A percentile compares a stretch with the other conserved stretches of the same genome.
These are phyloP conservation scores for Aspergillus brasiliensis DNA, from an alignment of 2,329 filamentous ascomycete genomes.

Conservation along the genomic window DNA sequence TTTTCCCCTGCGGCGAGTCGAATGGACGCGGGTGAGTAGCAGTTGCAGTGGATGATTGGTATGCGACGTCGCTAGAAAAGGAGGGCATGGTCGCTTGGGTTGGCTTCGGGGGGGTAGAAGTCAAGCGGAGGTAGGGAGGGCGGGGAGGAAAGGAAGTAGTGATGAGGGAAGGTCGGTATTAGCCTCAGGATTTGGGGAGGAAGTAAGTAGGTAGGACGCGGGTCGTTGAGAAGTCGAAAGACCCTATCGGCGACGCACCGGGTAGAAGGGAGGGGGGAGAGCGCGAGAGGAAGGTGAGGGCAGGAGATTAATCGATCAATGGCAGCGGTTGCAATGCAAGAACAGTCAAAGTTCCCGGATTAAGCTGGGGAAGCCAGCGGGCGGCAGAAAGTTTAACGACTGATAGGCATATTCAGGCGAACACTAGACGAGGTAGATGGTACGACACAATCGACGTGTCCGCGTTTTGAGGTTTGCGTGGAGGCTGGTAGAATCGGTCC, in stretches of 20 bases:
- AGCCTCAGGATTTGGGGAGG: constrained; percentile 1
- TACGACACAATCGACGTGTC: constrained; percentile 15
- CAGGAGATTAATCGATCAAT: constrained; percentile 12
- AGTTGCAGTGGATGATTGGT: constrained; percentile 36
- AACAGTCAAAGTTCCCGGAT: constrained; percentile 14
- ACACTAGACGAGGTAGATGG: constrained; percentile 7
- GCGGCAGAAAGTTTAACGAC: constrained; percentile 28
- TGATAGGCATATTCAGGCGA: constrained; percentile 28
- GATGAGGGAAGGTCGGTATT: constrained; percentile 6
- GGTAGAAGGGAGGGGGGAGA: constrained; percentile 6
- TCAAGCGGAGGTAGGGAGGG: constrained; percentile 6
- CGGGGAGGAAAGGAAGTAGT: background rate
- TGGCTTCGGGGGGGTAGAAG: constrained; percentile 4
- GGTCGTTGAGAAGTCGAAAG: background rate
- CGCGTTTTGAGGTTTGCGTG: constrained; percentile 5
- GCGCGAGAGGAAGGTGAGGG: constrained; percentile 12
- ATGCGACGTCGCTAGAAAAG: constrained; percentile 39
- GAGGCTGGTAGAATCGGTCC: constrained; percentile 6
- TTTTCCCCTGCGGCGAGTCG: constrained; percentile 45
- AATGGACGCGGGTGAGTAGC: constrained; percentile 41
- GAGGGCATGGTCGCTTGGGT: constrained; percentile 40
- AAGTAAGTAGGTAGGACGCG: constrained; percentile 3
- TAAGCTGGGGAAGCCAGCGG: constrained; percentile 25
- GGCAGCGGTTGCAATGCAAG: constrained; percentile 5
- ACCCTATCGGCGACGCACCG: constrained; percentile 3